Base-by-base conservation (phyloP, 768 basidiomycete species). In the Mycena rosella region DNA sequence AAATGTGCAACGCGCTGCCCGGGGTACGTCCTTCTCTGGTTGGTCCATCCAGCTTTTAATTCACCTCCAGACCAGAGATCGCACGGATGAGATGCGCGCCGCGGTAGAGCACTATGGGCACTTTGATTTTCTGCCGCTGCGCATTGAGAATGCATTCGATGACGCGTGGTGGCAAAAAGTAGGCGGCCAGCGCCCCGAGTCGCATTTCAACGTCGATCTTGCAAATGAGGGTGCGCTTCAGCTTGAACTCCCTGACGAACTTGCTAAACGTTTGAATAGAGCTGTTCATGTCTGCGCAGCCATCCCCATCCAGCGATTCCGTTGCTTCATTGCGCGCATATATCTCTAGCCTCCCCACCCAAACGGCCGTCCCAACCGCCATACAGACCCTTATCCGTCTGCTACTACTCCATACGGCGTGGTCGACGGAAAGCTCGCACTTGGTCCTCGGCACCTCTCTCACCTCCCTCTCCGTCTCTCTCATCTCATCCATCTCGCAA, bases 131-230 rank as follows among this genome's bases (percentile, higher is more conserved):
- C 74, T 92, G 38, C 83, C 88, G 2, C 74, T 94, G 51, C 86
- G 88, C 15, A 75, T 95, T 52, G 92, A 95, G 76, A 85, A 93
- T 76, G 92, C 91, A 1, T 95, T 95, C 73, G 88, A 91, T 73
- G 75, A 76, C 20, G 70, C 75, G 18, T 94, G 92, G 92, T 94
- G 92, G 92, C 71, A 80, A 51, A 77, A 69, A 15, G 77, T 87
- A 11, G 83, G 85, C 24, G 80, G 83, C 4, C 65, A 69, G 30
- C 67, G 64, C 57, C 57, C 53, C 42, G 36, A 67, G 75, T 14
- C 74, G 72, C 53, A 64, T 88, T 17, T 80, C 80, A 48, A 13
- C 15, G 72, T 90, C 15, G 84, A 91, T 71, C 73, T 90, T 29
- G 76, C 77, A 7, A 82, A 85, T 57, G 89, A 91, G 84, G 86